Evolutionary conservation across 306 rosid species (phyloP), one percentile per base, ranked within the genome.

Genomic region (Quercus mongolica): DNA sequence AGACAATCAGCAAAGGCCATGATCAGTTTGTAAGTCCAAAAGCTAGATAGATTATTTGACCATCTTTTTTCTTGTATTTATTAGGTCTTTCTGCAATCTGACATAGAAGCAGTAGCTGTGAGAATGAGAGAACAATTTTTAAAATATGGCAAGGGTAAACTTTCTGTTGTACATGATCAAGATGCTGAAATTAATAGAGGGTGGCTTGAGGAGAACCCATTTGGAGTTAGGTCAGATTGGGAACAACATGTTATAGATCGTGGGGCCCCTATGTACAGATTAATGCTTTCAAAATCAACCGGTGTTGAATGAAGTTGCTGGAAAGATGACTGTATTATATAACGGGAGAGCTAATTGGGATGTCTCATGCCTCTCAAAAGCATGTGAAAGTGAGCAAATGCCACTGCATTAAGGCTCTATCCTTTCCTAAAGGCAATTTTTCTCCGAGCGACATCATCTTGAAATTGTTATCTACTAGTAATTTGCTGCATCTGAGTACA

Each of bases 61-160:
- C 30, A 31, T 23, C 51, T 46, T 62, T 20, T 62, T 20, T 46
- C 19, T 68, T 56, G 73, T 80, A 59, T 86, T 65, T 78, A 38
- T 7, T 64, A 94, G 99, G 93, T 94, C 38, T 94, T 91, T 87
- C 90, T 94, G 85, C 97, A 94, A 88, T 92, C 97, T 5, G 97
- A 94, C 61, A 76, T 94, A 20, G 86, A 91, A 80, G 86, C 82
- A 7, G 99, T 91, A 44, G 88, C 94, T 61, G 56, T 79, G 76
- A 86, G 95, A 88, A 92, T 94, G 97, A 91, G 82, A 83, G 90
- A 90, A 77, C 83, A 78, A 41, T 92, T 94, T 77, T 56, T 90
- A 64, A 89, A 78, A 80, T 80, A 89, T 78, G 86, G 94, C 56
- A 90, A 92, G 81, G 92, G 92, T 33, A 91, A 90, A 80, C 92